Conservation (phyloP, 306 rosid genomes). For the Echinosophora koreensis region DNA sequence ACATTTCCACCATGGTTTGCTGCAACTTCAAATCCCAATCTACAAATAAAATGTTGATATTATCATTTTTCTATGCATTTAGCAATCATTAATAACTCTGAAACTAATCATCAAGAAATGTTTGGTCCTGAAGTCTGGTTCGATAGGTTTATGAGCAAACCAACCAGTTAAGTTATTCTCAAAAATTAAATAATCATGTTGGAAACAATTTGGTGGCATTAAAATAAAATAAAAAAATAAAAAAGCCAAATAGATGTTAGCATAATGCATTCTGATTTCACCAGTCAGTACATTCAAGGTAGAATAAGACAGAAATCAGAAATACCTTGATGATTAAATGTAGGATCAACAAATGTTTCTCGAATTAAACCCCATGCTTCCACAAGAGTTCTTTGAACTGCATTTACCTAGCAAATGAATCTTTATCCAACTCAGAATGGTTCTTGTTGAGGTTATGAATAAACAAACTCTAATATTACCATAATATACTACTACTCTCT, state of each 20-base stretch:
- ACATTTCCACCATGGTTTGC: conserved; percentile 99
- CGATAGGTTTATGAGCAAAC: not conserved
- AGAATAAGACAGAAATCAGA: conserved; percentile 3
- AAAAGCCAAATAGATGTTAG: not conserved
- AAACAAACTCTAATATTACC: conserved; percentile 12
- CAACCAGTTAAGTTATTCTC: not conserved
- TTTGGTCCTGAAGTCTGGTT: not conserved
- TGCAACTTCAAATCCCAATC: conserved; percentile 96
- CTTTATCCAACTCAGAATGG: conserved; percentile 36
- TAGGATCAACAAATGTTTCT: conserved; percentile 93
- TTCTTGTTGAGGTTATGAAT: conserved; percentile 35
- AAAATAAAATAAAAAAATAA: not conserved
- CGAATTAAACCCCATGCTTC: conserved; percentile 99
- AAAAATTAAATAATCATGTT: not conserved
- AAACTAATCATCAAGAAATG: not conserved
- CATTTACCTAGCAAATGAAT: conserved; percentile 80
- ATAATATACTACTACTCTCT: not conserved
- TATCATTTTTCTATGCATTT: not conserved
- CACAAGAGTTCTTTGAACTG: conserved; percentile 96
- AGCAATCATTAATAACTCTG: not conserved
- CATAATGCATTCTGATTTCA: not conserved
- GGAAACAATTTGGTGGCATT: not conserved
- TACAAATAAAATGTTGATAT: conserved; percentile 40
- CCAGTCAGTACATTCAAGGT: not conserved
- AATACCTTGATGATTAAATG: conserved; percentile 95